A percentile compares a stretch with the other conserved stretches of the same genome.
phyloP scores from a whole-genome alignment of 1,284 basidiomycete species.

The Pascua guehoae region DNA sequence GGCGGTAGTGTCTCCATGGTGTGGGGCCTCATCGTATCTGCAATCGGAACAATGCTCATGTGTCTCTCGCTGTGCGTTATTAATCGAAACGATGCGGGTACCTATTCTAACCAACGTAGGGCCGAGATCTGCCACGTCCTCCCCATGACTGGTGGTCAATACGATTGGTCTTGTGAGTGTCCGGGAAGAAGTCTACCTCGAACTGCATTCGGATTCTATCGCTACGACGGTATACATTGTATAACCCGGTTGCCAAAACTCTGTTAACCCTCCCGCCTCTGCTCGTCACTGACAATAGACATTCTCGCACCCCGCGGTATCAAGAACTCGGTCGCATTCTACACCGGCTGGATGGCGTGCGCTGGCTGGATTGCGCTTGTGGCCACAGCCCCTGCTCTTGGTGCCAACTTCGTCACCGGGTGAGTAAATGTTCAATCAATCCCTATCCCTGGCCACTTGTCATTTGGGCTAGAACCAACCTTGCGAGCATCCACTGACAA shows the following conservation, averaged over 20 bases:
- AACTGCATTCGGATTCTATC: too few relatives aligned
- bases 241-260: too few relatives aligned
- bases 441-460: conserved; percentile 13
- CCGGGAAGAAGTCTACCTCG: neutral
- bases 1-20: conserved; percentile 41
- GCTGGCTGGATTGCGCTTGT: conserved; percentile 31
- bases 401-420: conserved; percentile 27
- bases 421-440: neutral
- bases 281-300: neutral
- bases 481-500: conserved; percentile 12
- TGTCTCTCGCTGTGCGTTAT: conserved; percentile 24
- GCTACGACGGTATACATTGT: too few relatives aligned
- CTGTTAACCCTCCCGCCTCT: too few relatives aligned
- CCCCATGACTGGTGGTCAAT: conserved; percentile 38
- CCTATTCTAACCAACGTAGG: neutral
- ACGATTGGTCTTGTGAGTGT: conserved; percentile 33
- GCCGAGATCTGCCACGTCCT: conserved; percentile 17
- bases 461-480: conserved; percentile 17
- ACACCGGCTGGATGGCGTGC: conserved; percentile 15
- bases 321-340: conserved; percentile 25
- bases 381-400: conserved; percentile 7
- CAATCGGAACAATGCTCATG: conserved; percentile 31
- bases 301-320: conserved; percentile 26
- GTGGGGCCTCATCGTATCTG: conserved; percentile 39
- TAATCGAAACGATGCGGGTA: neutral